These are phyloP conservation scores for Inonotus obliquus DNA, from an alignment of 1,284 basidiomycete species.

Conservation along the genomic window DNA sequence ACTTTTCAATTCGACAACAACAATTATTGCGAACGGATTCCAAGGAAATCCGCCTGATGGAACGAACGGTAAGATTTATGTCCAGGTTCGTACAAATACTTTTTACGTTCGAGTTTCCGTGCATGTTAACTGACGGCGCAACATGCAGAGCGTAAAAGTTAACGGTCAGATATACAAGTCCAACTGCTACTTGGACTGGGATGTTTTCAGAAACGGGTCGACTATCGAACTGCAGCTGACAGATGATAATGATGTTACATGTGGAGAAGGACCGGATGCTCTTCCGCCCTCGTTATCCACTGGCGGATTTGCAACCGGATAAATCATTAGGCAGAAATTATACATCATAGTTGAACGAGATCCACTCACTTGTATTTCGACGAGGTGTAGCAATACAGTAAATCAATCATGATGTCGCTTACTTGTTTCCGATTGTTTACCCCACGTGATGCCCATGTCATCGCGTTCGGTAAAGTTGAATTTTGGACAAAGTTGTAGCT, in stretches of 20 bases:
- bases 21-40: constrained; percentile 47
- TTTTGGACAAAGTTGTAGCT: neutral
- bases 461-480: too few relatives aligned
- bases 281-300: constrained; percentile 60
- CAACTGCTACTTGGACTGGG: constrained; percentile 60
- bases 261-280: constrained; percentile 40
- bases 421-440: too few relatives aligned
- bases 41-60: constrained; percentile 46
- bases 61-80: constrained; percentile 49
- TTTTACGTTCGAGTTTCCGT: too few relatives aligned
- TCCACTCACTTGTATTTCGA: too few relatives aligned
- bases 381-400: too few relatives aligned
- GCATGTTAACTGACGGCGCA: too few relatives aligned
- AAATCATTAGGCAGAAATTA: neutral
- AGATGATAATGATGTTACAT: constrained; percentile 44
- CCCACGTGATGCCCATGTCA: too few relatives aligned
- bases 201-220: constrained; percentile 48
- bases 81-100: constrained; percentile 36
- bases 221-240: constrained; percentile 49
- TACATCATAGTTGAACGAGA: too few relatives aligned
- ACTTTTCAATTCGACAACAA: constrained; percentile 49
- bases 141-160: constrained; percentile 46
- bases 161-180: constrained; percentile 53
- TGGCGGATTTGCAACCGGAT: constrained; percentile 37
- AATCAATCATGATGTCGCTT: too few relatives aligned